These are phyloP conservation scores for Schizosaccharomyces cryophilus DNA, from an alignment of 805 yeast species.

Conservation along the genomic window DNA sequence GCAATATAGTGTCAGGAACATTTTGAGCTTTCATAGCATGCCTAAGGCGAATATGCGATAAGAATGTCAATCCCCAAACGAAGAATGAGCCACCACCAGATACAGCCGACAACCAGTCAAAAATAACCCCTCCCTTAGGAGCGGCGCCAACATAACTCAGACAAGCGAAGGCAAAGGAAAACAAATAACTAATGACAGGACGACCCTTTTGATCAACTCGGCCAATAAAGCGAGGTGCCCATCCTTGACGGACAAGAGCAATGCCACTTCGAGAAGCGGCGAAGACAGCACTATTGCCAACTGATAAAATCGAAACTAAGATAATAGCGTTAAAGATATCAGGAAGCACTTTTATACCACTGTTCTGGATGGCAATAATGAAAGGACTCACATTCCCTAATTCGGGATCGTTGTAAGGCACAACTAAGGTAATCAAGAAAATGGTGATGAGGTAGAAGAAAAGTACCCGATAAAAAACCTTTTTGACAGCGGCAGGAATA, in stretches of 20 bases:
- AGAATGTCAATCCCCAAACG: conserved; percentile 56
- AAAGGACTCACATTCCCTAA: conserved; percentile 49
- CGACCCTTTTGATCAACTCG: conserved; percentile 43
- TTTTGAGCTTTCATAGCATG: conserved; percentile 38
- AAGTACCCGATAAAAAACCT: conserved; percentile 50
- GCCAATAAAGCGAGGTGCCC: conserved; percentile 45
- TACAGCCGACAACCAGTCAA: conserved; percentile 53
- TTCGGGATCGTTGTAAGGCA: conserved; percentile 42
- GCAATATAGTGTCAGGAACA: neutral
- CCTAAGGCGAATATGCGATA: conserved; percentile 46
- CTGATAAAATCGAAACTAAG: conserved; percentile 51
- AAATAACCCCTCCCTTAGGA: conserved; percentile 17
- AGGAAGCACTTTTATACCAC: conserved; percentile 44
- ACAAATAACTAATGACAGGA: conserved; percentile 32
- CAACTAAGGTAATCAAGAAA: conserved; percentile 45
- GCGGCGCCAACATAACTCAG: neutral
- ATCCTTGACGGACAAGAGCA: conserved; percentile 46
- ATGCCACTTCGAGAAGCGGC: conserved; percentile 40
- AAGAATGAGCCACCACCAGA: conserved; percentile 56
- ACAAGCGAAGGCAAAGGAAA: conserved; percentile 26
- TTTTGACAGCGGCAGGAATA: conserved; percentile 44
- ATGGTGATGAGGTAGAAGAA: conserved; percentile 33
- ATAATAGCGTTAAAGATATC: conserved; percentile 57
- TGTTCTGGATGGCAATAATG: conserved; percentile 46
- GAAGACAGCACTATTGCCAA: conserved; percentile 61